phyloP scores from a whole-genome alignment of 148 eudicot species.

The Spergularia bocconei region DNA sequence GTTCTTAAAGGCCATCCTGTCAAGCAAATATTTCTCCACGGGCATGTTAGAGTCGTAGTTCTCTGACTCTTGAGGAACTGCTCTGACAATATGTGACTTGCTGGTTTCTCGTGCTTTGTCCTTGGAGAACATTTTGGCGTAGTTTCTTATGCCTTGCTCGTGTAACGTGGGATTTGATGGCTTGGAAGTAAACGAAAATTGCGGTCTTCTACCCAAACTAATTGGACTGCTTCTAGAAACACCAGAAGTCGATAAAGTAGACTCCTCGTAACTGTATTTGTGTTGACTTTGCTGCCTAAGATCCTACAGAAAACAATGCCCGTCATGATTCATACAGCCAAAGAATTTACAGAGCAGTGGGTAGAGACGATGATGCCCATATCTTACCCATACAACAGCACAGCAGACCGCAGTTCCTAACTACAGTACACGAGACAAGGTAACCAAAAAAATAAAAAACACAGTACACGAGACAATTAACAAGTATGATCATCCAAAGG shows the following conservation, averaged over 20 bases:
- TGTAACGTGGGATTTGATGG: slow-evolving; percentile 31
- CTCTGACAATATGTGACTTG: slow-evolving; percentile 17
- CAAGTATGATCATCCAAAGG: not conserved
- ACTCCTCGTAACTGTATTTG: slow-evolving; percentile 24
- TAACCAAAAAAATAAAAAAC: too few species aligned
- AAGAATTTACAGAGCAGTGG: not conserved
- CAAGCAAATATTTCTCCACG: slow-evolving; percentile 46
- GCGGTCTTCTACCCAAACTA: slow-evolving; percentile 29
- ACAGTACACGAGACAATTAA: not conserved
- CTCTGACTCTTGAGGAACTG: slow-evolving; percentile 30
- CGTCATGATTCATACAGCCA: not conserved
- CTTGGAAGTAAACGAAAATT: slow-evolving; percentile 46
- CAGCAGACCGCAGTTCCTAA: too few species aligned
- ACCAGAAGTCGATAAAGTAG: slow-evolving; percentile 32
- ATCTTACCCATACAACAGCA: too few species aligned
- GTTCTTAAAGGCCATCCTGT: slow-evolving; percentile 49
- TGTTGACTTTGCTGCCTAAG: slow-evolving; percentile 16
- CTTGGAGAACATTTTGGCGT: slow-evolving; percentile 45
- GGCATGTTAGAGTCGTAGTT: slow-evolving; percentile 29
- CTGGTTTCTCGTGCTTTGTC: slow-evolving; percentile 27
- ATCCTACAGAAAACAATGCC: slow-evolving; percentile 33
- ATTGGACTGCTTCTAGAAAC: slow-evolving; percentile 22
- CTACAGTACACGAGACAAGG: not conserved
- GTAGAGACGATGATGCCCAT: not conserved
- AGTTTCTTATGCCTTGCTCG: slow-evolving; percentile 51